phyloP scores from a whole-genome alignment of 2,329 filamentous ascomycete genomes.

The Phialemoniopsis sp. region DNA sequence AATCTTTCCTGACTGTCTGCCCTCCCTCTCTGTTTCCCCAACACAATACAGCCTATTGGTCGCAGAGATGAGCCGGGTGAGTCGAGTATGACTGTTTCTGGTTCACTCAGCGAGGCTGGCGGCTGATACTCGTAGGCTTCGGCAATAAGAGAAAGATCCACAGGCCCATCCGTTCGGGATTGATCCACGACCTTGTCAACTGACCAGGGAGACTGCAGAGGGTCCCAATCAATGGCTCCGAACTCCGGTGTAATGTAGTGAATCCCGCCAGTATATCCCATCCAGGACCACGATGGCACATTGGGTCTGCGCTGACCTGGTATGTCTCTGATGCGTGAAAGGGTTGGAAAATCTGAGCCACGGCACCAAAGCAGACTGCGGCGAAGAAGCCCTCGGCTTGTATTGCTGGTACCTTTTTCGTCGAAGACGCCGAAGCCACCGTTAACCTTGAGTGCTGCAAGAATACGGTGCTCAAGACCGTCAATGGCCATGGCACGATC shows the following conservation, averaged over 20 bases:
- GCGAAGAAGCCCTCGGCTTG: conserved; percentile 10
- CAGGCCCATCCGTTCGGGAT: background rate
- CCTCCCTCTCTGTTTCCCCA: too few relatives aligned
- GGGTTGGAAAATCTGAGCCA: conserved; percentile 4
- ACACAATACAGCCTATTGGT: too few relatives aligned
- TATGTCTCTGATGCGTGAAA: background rate
- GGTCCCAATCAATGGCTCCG: conserved; percentile 2
- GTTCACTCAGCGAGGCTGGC: too few relatives aligned
- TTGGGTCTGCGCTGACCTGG: too few relatives aligned
- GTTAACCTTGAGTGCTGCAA: conserved; percentile 10
- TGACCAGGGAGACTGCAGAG: conserved; percentile 2
- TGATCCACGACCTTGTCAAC: too few relatives aligned
- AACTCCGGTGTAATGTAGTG: conserved; percentile 17
- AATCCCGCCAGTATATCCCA: conserved; percentile 24
- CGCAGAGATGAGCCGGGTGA: too few relatives aligned
- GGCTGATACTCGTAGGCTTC: too few relatives aligned
- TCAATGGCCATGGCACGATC: conserved; percentile 23
- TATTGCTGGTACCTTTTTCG: conserved; percentile 1
- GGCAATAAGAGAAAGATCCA: too few relatives aligned
- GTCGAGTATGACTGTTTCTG: too few relatives aligned
- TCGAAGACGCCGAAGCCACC: conserved; percentile 25
- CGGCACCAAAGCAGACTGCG: conserved; percentile 21
- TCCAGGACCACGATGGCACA: conserved; percentile 28
- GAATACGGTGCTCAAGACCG: conserved; percentile 20
- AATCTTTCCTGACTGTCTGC: too few relatives aligned